Evolutionary conservation across 768 basidiomycete species (phyloP).

Genomic region (Floccularia luteovirens): DNA sequence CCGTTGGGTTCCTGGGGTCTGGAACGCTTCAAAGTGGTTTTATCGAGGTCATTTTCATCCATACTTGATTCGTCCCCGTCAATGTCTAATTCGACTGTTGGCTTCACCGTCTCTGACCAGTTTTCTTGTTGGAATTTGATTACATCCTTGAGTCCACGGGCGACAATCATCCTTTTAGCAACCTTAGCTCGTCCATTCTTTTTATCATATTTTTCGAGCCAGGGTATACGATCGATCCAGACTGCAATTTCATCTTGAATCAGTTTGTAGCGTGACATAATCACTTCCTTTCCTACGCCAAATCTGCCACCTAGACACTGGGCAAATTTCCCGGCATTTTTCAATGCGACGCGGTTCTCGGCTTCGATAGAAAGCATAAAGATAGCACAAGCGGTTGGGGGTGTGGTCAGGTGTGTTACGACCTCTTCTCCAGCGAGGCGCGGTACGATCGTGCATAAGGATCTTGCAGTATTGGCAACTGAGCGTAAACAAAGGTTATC

Average conservation of each 20-base stretch:
- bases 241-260: constrained; percentile 53
- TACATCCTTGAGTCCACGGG: constrained; percentile 62
- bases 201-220: constrained; percentile 54
- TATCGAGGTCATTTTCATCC: too few species aligned
- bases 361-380: constrained; percentile 68
- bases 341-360: constrained; percentile 43
- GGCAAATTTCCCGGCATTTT: constrained; percentile 50
- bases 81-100: constrained; percentile 29
- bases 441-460: constrained; percentile 35
- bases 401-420: constrained; percentile 26
- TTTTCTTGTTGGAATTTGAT: constrained; percentile 62
- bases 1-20: constrained; percentile 7
- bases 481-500: constrained; percentile 31
- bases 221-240: constrained; percentile 62
- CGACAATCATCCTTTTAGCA: constrained; percentile 56
- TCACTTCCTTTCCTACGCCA: constrained; percentile 40
- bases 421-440: constrained; percentile 27
- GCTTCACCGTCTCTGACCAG: constrained; percentile 35
- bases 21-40: constrained; percentile 12
- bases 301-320: constrained; percentile 44
- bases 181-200: constrained; percentile 50
- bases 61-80: constrained; percentile 22
- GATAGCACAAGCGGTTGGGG: constrained; percentile 59
- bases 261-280: constrained; percentile 64
- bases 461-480: constrained; percentile 35